Evolutionary conservation across 495 filamentous ascomycete genomes (phyloP), one percentile per base, ranked within the genome.

Genomic region (Echria macrotheca): DNA sequence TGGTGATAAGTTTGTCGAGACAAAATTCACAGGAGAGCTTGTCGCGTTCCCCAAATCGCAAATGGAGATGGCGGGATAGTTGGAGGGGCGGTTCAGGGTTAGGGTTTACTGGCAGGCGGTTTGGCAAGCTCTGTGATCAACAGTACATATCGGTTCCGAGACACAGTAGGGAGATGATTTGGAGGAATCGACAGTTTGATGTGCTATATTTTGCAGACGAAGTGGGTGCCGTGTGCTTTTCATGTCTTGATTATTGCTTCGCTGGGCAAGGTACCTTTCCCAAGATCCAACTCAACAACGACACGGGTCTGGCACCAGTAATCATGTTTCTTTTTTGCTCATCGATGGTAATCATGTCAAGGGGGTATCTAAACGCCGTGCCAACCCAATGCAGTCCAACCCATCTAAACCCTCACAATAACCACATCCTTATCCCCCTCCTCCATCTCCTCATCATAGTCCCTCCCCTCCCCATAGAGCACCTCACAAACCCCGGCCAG

Each of bases 401-500:
- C 28, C 12, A 6, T 6, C 28, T 31, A 31, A 6, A 31, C 28
- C 36, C 12, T 9, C 19, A 5, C 15, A 44, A 31, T 31, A 14
- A 11, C 42, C 25, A 58, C 26, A 31, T 47, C 29, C 10, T n/a
- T 45, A 33, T 49, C 44, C 26, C 35, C 41, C 35, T 46, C 56
- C 8, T 56, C 54, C 17, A 45, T 55, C 29, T 51, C 61, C 14
- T 28, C 40, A 2, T 50, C 47, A 25, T 22, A 32, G n/a, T 69
- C 70, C 46, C 76, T 69, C 7, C 65, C 67, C 44, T 74, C 73
- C 0, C 82, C 86, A 62, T 89, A 89, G 40, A 89, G 54, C 17
- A 97, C 80, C 74, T 99, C 93, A 67, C 91, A 96, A n/a, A 96
- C 93, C 3, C 93, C 93, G 15, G 90, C 94, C 33, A 97, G 76